These are phyloP conservation scores for Singerocomus inundabilis DNA, from an alignment of 1,284 basidiomycete species.

Conservation along the genomic window DNA sequence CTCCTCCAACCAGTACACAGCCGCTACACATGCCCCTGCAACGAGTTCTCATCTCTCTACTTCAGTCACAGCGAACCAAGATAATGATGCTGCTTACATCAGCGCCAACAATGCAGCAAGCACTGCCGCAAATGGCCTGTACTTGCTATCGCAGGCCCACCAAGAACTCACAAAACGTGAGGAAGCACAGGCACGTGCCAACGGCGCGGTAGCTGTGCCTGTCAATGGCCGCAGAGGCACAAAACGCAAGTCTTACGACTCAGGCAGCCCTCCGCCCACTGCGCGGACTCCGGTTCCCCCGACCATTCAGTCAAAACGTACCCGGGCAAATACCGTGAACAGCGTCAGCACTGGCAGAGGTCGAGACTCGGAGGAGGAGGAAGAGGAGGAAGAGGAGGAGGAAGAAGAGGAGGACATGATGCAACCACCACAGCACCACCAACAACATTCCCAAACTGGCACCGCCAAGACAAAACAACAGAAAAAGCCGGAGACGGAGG, in stretches of 20 bases:
- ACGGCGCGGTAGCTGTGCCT: conserved; percentile 25
- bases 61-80: conserved; percentile 36
- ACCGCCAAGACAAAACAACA: conserved; percentile 29
- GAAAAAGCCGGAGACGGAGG: conserved; percentile 90
- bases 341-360: conserved; percentile 30
- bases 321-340: conserved; percentile 39
- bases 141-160: conserved; percentile 90
- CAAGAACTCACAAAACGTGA: conserved; percentile 96
- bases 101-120: conserved; percentile 50
- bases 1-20: conserved; percentile 26
- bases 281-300: conserved; percentile 20
- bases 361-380: conserved; percentile 40
- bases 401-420: conserved; percentile 46
- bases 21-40: conserved; percentile 31
- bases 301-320: conserved; percentile 42
- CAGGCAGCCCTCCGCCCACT: conserved; percentile 36
- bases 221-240: conserved; percentile 50
- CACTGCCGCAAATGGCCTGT: conserved; percentile 85
- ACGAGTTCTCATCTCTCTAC: conserved; percentile 32
- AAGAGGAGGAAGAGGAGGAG: conserved; percentile 52
- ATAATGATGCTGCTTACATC: conserved; percentile 40
- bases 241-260: conserved; percentile 66
- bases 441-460: conserved; percentile 26
- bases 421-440: conserved; percentile 25
- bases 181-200: conserved; percentile 62